A percentile compares a stretch with the other conserved stretches of the same genome.
phyloP scores from a whole-genome alignment of 2,329 filamentous ascomycete species.

The Tympanopsis confertula region DNA sequence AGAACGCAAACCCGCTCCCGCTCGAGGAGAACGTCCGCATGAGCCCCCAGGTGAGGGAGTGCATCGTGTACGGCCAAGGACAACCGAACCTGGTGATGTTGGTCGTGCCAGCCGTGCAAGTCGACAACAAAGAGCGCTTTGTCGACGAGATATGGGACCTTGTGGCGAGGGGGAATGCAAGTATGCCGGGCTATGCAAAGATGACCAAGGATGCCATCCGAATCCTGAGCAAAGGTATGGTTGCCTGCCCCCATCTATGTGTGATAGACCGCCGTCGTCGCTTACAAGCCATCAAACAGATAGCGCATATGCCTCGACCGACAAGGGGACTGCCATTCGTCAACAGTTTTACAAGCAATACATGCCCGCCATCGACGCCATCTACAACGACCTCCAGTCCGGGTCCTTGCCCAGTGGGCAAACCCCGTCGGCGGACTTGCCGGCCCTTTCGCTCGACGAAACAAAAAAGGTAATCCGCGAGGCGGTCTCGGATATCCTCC shows the following conservation, averaged over 20 bases:
- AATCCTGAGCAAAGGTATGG: conserved; percentile 32
- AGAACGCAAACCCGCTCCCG: conserved; percentile 35
- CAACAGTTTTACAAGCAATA: conserved; percentile 32
- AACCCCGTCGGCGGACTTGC: conserved; percentile 3
- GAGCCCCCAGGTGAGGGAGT: too few relatives aligned
- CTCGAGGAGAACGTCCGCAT: conserved; percentile 29
- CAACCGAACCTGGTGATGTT: too few relatives aligned
- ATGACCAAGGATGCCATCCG: conserved; percentile 36
- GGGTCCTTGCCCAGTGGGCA: conserved; percentile 5
- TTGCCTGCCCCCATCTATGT: too few relatives aligned
- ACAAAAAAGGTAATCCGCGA: conserved; percentile 19
- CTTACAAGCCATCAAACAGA: too few relatives aligned
- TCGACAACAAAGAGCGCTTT: too few relatives aligned
- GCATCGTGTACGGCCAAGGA: too few relatives aligned
- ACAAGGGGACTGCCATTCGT: conserved; percentile 41
- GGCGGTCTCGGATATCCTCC: conserved; percentile 14
- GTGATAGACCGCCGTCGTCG: too few relatives aligned
- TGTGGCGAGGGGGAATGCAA: too few relatives aligned
- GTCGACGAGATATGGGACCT: too few relatives aligned
- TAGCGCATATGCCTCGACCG: conserved; percentile 31
- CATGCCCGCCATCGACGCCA: conserved; percentile 25
- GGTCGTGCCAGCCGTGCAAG: too few relatives aligned
- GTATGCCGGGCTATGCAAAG: too few relatives aligned
- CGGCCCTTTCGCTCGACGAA: conserved; percentile 8
- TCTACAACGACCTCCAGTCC: conserved; percentile 18